Conservation (phyloP, 352 stramenopile genomes). For the Pelagophyceae sp. region DNA sequence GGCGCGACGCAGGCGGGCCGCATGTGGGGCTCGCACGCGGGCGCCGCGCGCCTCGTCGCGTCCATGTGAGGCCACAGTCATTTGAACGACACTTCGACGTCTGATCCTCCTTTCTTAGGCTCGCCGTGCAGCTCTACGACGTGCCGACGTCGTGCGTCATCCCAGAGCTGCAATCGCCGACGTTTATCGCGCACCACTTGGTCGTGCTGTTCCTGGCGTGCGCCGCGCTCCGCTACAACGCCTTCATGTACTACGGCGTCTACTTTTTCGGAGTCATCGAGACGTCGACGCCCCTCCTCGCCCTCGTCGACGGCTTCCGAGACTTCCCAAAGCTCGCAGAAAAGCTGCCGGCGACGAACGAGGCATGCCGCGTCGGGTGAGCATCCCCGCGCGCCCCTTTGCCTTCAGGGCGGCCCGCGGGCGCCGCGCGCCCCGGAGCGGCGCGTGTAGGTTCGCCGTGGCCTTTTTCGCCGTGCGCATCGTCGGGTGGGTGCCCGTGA, state of each 20-base stretch:
- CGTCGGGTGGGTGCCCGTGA: not conserved
- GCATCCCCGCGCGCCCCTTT: not conserved
- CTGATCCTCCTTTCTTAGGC: too few species aligned
- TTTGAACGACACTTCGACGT: too few species aligned
- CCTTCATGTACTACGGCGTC: constrained; percentile 9
- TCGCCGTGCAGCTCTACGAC: constrained; percentile 10
- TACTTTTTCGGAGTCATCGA: constrained; percentile 17
- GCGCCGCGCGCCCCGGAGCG: too few species aligned
- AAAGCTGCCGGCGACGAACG: constrained; percentile 3
- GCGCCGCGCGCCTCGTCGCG: not conserved
- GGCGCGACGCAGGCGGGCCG: not conserved
- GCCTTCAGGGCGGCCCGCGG: too few species aligned
- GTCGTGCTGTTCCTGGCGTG: constrained; percentile 7
- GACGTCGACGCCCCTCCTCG: constrained; percentile 2
- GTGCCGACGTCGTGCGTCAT: not conserved
- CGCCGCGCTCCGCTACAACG: not conserved
- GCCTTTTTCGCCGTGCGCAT: constrained; percentile 10
- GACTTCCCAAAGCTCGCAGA: constrained; percentile 10
- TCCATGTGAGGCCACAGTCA: too few species aligned
- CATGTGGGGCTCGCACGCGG: not conserved
- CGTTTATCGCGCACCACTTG: constrained; percentile 6
- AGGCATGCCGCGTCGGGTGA: not conserved
- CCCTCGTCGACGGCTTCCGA: not conserved
- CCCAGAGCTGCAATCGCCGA: not conserved
- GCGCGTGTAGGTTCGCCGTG: not conserved